phyloP scores from a whole-genome alignment of 352 stramenopile genomes.

The Plasmopara halstedii region DNA sequence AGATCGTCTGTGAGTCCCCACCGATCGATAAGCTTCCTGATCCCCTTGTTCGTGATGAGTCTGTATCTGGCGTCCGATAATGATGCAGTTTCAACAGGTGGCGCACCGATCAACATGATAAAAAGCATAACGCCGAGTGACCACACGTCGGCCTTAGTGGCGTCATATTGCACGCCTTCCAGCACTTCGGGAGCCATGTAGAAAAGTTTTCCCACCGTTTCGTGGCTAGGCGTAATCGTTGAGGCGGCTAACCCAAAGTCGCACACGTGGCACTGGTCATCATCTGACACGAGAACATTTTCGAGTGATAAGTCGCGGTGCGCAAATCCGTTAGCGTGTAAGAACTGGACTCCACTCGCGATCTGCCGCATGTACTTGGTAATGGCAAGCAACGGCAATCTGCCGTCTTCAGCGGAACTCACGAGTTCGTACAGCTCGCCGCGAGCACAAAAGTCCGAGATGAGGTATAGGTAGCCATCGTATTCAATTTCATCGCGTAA shows the following conservation, averaged over 20 bases:
- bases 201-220: constrained; percentile 78
- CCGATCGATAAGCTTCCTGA: constrained; percentile 53
- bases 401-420: constrained; percentile 40
- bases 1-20: constrained; percentile 61
- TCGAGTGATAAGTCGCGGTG: constrained; percentile 81
- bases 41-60: constrained; percentile 47
- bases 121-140: constrained; percentile 84
- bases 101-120: constrained; percentile 67
- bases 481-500: constrained; percentile 74
- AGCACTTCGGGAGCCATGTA: constrained; percentile 83
- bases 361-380: constrained; percentile 66
- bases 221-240: constrained; percentile 29
- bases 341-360: constrained; percentile 56
- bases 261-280: constrained; percentile 70
- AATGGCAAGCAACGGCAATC: constrained; percentile 31
- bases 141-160: constrained; percentile 77
- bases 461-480: constrained; percentile 72
- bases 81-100: constrained; percentile 55
- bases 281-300: constrained; percentile 71
- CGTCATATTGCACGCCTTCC: constrained; percentile 51
- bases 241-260: constrained; percentile 70
- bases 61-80: constrained; percentile 52
- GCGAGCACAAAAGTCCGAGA: constrained; percentile 62
- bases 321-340: constrained; percentile 68
- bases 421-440: constrained; percentile 80